phyloP scores from a whole-genome alignment of 73 alveolate genomes.

The Loxodes magnus region DNA sequence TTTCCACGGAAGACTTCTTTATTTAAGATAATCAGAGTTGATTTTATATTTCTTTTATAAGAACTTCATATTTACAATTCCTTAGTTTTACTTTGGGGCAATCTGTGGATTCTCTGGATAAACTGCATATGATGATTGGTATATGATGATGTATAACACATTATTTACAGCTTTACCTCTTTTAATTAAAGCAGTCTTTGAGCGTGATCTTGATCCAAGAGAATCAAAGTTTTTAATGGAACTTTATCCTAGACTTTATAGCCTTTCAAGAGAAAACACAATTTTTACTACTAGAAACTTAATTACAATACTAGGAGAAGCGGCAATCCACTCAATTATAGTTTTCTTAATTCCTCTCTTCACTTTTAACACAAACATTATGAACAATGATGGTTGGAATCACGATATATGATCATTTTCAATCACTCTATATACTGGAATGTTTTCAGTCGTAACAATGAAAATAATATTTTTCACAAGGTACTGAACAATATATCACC shows the following conservation, averaged over 20 bases:
- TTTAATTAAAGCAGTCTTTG: slow-evolving; percentile 75
- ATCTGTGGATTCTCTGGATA: slow-evolving; percentile 66
- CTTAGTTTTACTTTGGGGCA: slow-evolving; percentile 70
- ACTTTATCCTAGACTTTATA: slow-evolving; percentile 19
- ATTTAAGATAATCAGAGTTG: slow-evolving; percentile 62
- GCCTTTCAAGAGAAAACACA: slow-evolving; percentile 23
- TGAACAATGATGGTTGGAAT: slow-evolving; percentile 11
- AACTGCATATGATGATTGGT: slow-evolving; percentile 83
- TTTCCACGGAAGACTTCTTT: slow-evolving; percentile 68
- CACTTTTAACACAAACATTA: slow-evolving; percentile 1
- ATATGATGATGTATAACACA: slow-evolving; percentile 84
- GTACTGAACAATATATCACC: slow-evolving; percentile 13
- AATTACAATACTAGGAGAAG: too few species aligned
- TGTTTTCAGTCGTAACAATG: slow-evolving; percentile 19
- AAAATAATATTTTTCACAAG: slow-evolving; percentile 17
- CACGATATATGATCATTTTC: slow-evolving; percentile 24
- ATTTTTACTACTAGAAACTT: slow-evolving; percentile 23
- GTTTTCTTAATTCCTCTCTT: slow-evolving; percentile 21
- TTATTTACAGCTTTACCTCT: slow-evolving; percentile 92
- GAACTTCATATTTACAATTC: slow-evolving; percentile 85
- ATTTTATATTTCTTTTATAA: slow-evolving; percentile 79
- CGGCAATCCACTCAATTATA: slow-evolving; percentile 13
- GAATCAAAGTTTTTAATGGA: slow-evolving; percentile 11
- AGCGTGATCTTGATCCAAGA: slow-evolving; percentile 45
- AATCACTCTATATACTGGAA: slow-evolving; percentile 20